A percentile compares a stretch with the other conserved stretches of the same genome.
These are phyloP conservation scores for Phellinidium pouzarii DNA, from an alignment of 1,284 basidiomycete genomes.

Conservation along the genomic window DNA sequence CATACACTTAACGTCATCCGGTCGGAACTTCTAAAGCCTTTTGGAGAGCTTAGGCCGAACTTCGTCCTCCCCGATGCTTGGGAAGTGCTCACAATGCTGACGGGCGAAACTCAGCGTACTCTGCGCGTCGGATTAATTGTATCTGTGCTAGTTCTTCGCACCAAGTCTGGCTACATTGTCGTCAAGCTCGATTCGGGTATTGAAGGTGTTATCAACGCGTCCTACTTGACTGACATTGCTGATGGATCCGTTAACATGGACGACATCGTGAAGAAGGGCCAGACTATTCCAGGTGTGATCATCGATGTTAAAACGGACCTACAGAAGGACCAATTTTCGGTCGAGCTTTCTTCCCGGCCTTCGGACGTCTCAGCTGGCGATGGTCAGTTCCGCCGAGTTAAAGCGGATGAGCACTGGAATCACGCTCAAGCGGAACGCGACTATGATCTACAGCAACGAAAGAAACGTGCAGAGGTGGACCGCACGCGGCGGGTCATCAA, in stretches of 20 bases:
- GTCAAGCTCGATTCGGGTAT: slow-evolving; percentile 89
- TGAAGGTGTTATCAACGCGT: slow-evolving; percentile 72
- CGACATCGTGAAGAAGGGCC: slow-evolving; percentile 59
- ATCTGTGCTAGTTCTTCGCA: slow-evolving; percentile 68
- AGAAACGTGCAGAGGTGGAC: slow-evolving; percentile 77
- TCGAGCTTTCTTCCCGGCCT: slow-evolving; percentile 73
- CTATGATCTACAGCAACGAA: slow-evolving; percentile 68
- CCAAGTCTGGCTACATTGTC: slow-evolving; percentile 45
- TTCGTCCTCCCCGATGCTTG: slow-evolving; percentile 68
- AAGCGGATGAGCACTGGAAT: slow-evolving; percentile 68
- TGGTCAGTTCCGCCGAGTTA: slow-evolving; percentile 53
- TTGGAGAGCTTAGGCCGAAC: slow-evolving; percentile 66
- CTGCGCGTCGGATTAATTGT: slow-evolving; percentile 79
- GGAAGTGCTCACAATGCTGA: slow-evolving; percentile 93
- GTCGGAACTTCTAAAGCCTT: slow-evolving; percentile 83
- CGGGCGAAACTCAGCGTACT: slow-evolving; percentile 83
- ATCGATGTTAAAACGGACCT: slow-evolving; percentile 66
- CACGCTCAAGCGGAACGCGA: slow-evolving; percentile 60
- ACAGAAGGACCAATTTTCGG: slow-evolving; percentile 55
- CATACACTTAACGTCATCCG: slow-evolving; percentile 86
- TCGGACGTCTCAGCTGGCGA: slow-evolving; percentile 68
- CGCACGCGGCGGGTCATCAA: slow-evolving; percentile 85
- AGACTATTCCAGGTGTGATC: slow-evolving; percentile 79
- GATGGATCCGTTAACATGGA: slow-evolving; percentile 39
- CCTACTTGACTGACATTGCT: slow-evolving; percentile 55